These are phyloP conservation scores for Pseudogymnoascus sp. DNA, from an alignment of 2,329 filamentous ascomycete genomes.

Conservation along the genomic window DNA sequence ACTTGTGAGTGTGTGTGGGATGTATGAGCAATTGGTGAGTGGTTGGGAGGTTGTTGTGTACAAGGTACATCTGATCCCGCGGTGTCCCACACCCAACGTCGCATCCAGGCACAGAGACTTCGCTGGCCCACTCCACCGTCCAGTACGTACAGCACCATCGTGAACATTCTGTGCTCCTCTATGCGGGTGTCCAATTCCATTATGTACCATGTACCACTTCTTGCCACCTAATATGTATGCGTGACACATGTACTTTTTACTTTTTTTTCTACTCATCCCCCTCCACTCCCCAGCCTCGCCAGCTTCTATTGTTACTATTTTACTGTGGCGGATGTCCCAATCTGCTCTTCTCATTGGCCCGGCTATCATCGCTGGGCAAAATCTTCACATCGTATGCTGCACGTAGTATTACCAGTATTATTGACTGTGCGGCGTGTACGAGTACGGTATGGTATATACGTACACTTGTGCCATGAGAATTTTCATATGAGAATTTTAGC, in stretches of 20 bases:
- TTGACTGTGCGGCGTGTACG: background rate
- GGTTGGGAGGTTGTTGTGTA: background rate
- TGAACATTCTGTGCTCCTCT: background rate
- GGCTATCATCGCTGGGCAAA: slow-evolving; percentile 8
- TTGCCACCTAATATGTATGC: background rate
- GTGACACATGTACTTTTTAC: background rate
- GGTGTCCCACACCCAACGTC: background rate
- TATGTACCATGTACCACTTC: background rate
- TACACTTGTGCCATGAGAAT: no score
- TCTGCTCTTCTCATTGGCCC: background rate
- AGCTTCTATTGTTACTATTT: background rate
- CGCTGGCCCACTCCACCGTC: background rate
- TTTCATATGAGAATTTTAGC: background rate
- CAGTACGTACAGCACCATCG: background rate
- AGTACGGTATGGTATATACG: no score
- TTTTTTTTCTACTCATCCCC: background rate
- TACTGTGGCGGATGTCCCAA: background rate
- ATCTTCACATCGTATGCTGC: background rate
- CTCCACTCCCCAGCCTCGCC: background rate
- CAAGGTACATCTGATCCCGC: background rate
- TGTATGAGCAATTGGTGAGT: background rate
- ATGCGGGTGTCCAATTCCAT: background rate
- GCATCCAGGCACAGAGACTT: background rate
- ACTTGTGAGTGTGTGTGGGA: background rate
- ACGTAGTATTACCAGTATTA: background rate